Base-by-base conservation (phyloP, 768 basidiomycete species). In the Mycena metata region DNA sequence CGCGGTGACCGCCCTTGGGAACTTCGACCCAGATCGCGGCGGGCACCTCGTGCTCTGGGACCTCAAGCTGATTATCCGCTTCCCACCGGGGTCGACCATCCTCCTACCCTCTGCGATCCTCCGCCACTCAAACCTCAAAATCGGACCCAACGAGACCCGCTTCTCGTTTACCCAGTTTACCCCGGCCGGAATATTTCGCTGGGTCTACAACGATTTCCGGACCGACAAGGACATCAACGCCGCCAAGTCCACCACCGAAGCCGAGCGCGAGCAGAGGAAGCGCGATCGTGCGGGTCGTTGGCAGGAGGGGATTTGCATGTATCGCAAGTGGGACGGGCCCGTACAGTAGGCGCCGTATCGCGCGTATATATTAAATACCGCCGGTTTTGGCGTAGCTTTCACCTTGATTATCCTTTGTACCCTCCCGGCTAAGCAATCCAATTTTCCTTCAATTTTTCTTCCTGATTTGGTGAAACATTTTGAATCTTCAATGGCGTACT, bases 11-110 rank as follows among this genome's bases (percentile, higher is more conserved):
- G 30, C 52, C 33, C 33, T 54, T 16, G 36, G 52, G 7, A 35
- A n/a, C 15, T 54, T 54, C 33, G 19, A 54, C 36, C 52, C 52
- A 6, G 52, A 54, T 33, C 52, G 19, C 15, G 36, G 52, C 19
- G 52, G 52, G 19, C 52, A 54, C 12, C 13, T 54, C 2, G 24
- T 54, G 8, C 30, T 54, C 6, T 54, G 52, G 52, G 52, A 54
- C n/a, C 33, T 54, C 15, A 36, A 36, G 33, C 52, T 54, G 30
- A 21, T 54, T 8, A 54, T 54, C 3, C 52, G 33, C 19, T 54
- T 54, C 33, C 52, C 52, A 3, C 52, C 52, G 5, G 52, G 52
- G 16, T 54, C 52, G 2, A 54, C 52, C 33, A 54, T 54, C 19
- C 15, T 54, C 16, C 15, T 54, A 11, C 52, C 52, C 30, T 54